Conservation (phyloP, 768 basidiomycete genomes). For the Tulasnella sp. region DNA sequence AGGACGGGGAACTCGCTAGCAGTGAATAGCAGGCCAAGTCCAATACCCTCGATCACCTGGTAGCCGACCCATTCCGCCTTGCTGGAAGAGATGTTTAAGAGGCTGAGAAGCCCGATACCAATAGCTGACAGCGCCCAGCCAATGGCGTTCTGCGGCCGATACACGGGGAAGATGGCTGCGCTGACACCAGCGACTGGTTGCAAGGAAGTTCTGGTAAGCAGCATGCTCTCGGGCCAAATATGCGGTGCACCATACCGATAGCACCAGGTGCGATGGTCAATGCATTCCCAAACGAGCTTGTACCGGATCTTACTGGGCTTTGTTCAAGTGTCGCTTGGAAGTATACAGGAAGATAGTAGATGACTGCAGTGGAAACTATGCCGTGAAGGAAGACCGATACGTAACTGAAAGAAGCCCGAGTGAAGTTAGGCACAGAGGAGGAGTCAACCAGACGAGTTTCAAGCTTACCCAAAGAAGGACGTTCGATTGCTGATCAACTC, state of each 20-base stretch:
- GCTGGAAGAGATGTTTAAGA: background rate
- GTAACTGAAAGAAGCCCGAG: constrained; percentile 36
- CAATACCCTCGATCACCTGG: constrained; percentile 26
- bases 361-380: constrained; percentile 14
- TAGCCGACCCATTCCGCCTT: constrained; percentile 24
- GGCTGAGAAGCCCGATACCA: constrained; percentile 41
- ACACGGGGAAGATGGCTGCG: constrained; percentile 41
- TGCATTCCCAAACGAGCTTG: constrained; percentile 42
- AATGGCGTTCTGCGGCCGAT: constrained; percentile 41
- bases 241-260: constrained; percentile 33
- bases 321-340: constrained; percentile 42
- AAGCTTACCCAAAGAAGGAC: constrained; percentile 36
- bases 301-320: constrained; percentile 42
- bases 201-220: background rate
- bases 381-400: constrained; percentile 24
- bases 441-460: too few relatives aligned
- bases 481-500: constrained; percentile 40
- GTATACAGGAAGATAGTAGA: constrained; percentile 36
- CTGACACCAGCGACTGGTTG: constrained; percentile 39
- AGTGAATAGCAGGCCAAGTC: constrained; percentile 26
- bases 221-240: background rate
- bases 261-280: constrained; percentile 44
- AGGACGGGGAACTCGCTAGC: constrained; percentile 37
- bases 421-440: too few relatives aligned
- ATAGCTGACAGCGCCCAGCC: constrained; percentile 42